Percentiles rank a stretch among this genome's conserved stretches.
These are phyloP conservation scores for Sicyos edulis DNA, from an alignment of 306 rosid species.

Conservation along the genomic window DNA sequence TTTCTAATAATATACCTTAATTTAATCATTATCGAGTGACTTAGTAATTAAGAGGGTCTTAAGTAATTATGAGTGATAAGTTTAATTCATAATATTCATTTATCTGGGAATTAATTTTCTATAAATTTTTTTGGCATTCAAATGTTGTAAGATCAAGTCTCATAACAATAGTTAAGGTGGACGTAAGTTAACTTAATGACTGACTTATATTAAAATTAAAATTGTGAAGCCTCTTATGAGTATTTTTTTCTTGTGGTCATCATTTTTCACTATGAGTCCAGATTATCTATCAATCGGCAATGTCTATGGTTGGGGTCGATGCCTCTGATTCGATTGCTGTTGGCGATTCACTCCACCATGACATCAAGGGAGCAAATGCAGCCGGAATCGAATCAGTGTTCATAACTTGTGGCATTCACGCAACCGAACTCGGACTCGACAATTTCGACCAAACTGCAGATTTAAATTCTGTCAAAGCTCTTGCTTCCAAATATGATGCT, in stretches of 20 bases:
- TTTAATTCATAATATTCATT: too few relatives aligned
- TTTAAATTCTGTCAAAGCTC: conserved; percentile 52
- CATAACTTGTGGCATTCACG: conserved; percentile 74
- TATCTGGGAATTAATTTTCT: too few relatives aligned
- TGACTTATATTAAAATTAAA: too few relatives aligned
- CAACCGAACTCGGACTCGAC: conserved; percentile 62
- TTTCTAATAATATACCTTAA: too few relatives aligned
- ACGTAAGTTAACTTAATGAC: too few relatives aligned
- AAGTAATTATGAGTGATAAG: too few relatives aligned
- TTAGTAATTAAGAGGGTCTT: too few relatives aligned
- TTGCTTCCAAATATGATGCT: conserved; percentile 54
- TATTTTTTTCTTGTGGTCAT: background rate
- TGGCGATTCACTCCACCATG: conserved; percentile 95
- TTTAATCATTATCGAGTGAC: too few relatives aligned
- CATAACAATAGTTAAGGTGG: too few relatives aligned
- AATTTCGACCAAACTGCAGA: conserved; percentile 53
- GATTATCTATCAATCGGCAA: conserved; percentile 74
- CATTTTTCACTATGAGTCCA: conserved; percentile 27
- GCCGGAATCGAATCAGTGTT: conserved; percentile 65
- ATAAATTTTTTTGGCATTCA: too few relatives aligned
- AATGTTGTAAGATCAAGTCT: too few relatives aligned
- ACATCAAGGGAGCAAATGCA: conserved; percentile 88
- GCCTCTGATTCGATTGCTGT: conserved; percentile 64
- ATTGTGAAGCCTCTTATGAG: too few relatives aligned
- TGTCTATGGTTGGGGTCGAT: conserved; percentile 63